Base-by-base conservation (phyloP, 208 protist genomes). In the Leishmania gerbilli region DNA sequence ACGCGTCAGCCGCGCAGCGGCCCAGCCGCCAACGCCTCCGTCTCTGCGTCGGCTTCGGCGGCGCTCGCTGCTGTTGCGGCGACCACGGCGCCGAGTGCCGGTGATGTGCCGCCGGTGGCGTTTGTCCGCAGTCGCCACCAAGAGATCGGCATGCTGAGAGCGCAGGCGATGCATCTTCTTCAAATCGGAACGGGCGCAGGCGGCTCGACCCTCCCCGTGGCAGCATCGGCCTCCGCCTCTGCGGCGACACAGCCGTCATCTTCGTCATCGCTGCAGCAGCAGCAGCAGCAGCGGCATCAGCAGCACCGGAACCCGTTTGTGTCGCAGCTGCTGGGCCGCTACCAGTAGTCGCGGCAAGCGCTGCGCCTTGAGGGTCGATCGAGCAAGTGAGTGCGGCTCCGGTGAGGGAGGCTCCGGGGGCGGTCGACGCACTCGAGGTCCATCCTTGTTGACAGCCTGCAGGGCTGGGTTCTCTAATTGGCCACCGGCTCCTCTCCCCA, bases 101-200 rank as follows among this genome's bases (percentile, higher is more conserved):
- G 45, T 4, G 82, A 85, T 56, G 13, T 75, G 60, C 82, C 82
- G 1, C 77, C 77, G 0, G 77, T 79, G 8, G 71, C 77, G 49
- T 85, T 85, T 60, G 82, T 81, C 4, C 82, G 82, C 24, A 81
- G 71, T 24, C 82, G 82, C 6, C 53, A 81, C 31, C 47, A 71
- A 49, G 82, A 85, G 21, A 85, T 85, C 27, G 15, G 19, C 24
- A 4, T 51, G 5, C 76, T 85, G 62, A 45, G 76, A 1, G 58
- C 69, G 31, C 82, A 81, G 82, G 82, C 71, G 17, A 77, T 79
- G 77, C 82, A 85, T 31, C 76, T 85, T 40, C 51, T 85, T 53
- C 82, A 81, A 17, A 42, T 53, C 15, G 42, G 76, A 47, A 8
- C 15, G 15, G 31, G 51, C 2, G 17, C n/a, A 3, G 34, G 72